Evolutionary conservation across 2,329 filamentous ascomycete species (phyloP), one percentile per base, ranked within the genome.

Genomic region (Xylaria sp.): DNA sequence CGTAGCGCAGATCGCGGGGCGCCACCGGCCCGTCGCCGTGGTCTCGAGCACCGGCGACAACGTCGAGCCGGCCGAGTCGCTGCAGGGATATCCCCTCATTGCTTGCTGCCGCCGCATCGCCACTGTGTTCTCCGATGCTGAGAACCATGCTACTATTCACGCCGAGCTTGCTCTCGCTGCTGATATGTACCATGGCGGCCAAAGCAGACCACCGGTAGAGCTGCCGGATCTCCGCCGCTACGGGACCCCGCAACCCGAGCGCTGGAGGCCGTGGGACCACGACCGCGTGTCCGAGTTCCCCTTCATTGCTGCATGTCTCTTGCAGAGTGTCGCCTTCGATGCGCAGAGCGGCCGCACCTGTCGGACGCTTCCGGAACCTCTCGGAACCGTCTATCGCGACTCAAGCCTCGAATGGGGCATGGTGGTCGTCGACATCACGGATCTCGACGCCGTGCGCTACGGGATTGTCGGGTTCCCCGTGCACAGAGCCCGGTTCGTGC

Each of bases 361-460:
- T n/a, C 63, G 52, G 8, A 61, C 54, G n/a, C 69, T 58, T n/a
- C 65, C 50, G 5, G 73, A 74, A 41, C 73, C 72, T n/a, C 63
- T 73, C 13, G 70, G 62, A 4, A 73, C 70, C 12, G 73, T 74
- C 23, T 74, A 74, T 18, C 73, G 73, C 44, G 73, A 74, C 66
- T 51, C 64, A 13, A 64, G 65, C 65, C 37, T 70, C 25, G 70
- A 73, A 46, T 74, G 73, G 73, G 73, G 73, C 12, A 74, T 74
- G 73, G 72, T 72, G 15, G 63, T 74, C 20, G 18, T 73, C n/a
- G 70, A 74, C 37, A 72, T 73, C 52, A 74, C 73, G 3, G 61
- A 74, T 15, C 54, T 72, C 12, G 25, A 69, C n/a, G 54, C 52
- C 7, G 31, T 73, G 31, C 59, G 71, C 2, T 74, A 74, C 55